These are phyloP conservation scores for Diaporthe humulicola DNA, from an alignment of 2,329 filamentous ascomycete genomes.

Conservation along the genomic window DNA sequence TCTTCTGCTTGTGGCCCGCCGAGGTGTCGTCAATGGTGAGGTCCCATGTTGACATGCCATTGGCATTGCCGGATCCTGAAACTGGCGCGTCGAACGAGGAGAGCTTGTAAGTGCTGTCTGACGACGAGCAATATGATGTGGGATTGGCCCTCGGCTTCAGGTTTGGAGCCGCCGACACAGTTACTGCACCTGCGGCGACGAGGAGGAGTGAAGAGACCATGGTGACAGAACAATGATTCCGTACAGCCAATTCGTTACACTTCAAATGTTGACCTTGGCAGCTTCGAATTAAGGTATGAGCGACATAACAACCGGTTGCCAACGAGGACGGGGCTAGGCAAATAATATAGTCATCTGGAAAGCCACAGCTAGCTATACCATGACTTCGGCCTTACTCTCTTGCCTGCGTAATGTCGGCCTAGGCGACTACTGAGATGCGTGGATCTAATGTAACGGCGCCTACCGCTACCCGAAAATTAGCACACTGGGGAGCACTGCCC, in stretches of 20 bases:
- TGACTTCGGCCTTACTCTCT: background rate
- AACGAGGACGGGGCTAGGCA: background rate
- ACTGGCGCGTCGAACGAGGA: slow-evolving; percentile 51
- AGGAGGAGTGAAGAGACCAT: slow-evolving; percentile 29
- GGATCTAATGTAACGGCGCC: slow-evolving; percentile 11
- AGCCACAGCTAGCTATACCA: background rate
- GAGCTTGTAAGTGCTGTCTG: slow-evolving; percentile 54
- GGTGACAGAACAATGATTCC: background rate
- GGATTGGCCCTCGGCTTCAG: slow-evolving; percentile 40
- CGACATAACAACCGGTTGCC: background rate
- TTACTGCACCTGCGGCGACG: slow-evolving; percentile 14
- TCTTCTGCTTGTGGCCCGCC: slow-evolving; percentile 53
- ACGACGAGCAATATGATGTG: slow-evolving; percentile 51
- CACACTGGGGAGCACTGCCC: slow-evolving; percentile 14
- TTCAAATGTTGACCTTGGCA: background rate
- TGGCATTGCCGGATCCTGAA: slow-evolving; percentile 49
- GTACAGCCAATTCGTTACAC: background rate
- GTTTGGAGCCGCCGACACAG: slow-evolving; percentile 32
- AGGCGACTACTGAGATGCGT: slow-evolving; percentile 19
- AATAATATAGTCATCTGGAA: background rate
- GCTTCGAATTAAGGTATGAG: background rate
- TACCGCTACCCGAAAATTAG: slow-evolving; percentile 20
- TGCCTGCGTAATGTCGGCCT: slow-evolving; percentile 7
- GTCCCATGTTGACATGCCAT: slow-evolving; percentile 51
- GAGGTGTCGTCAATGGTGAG: slow-evolving; percentile 55